Evolutionary conservation across 768 basidiomycete genomes (phyloP).

Genomic region (Phanerodontia chrysosporium): DNA sequence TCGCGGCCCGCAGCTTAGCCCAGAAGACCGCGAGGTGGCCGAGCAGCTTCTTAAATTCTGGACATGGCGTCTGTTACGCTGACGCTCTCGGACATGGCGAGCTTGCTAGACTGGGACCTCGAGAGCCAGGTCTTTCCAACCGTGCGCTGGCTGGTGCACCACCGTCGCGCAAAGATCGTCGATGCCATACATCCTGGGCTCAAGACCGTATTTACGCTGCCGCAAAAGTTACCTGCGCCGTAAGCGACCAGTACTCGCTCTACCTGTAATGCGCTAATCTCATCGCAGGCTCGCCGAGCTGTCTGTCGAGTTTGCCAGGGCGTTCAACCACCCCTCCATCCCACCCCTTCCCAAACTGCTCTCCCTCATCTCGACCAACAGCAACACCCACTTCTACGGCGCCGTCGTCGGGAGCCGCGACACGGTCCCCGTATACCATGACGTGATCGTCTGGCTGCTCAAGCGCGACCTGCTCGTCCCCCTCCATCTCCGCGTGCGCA

Average conservation of each 20-base stretch:
- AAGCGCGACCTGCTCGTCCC: slow-evolving; percentile 82
- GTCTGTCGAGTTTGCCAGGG: slow-evolving; percentile 52
- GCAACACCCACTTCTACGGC: slow-evolving; percentile 75
- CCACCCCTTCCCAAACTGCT: slow-evolving; percentile 72
- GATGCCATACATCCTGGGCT: slow-evolving; percentile 77
- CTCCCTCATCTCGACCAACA: slow-evolving; percentile 65
- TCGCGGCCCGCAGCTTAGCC: slow-evolving; percentile 51
- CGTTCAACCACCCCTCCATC: slow-evolving; percentile 57
- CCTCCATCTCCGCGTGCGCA: slow-evolving; percentile 79
- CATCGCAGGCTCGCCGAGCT: slow-evolving; percentile 46
- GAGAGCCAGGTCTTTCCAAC: slow-evolving; percentile 81
- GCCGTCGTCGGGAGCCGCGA: slow-evolving; percentile 71
- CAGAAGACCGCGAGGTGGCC: slow-evolving; percentile 63
- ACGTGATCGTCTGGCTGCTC: slow-evolving; percentile 89
- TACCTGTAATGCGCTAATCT: background rate
- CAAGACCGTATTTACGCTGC: slow-evolving; percentile 78
- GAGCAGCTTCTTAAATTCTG: slow-evolving; percentile 74
- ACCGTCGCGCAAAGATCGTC: slow-evolving; percentile 84
- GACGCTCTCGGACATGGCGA: slow-evolving; percentile 82
- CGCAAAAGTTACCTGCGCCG: slow-evolving; percentile 58
- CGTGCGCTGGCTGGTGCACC: slow-evolving; percentile 90
- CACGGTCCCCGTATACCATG: slow-evolving; percentile 64
- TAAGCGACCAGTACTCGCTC: slow-evolving; percentile 33
- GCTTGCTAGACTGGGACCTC: slow-evolving; percentile 77
- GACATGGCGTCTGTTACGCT: slow-evolving; percentile 69